Conservation (phyloP, 2,329 filamentous ascomycete genomes). For the Macroventuria anomochaeta region DNA sequence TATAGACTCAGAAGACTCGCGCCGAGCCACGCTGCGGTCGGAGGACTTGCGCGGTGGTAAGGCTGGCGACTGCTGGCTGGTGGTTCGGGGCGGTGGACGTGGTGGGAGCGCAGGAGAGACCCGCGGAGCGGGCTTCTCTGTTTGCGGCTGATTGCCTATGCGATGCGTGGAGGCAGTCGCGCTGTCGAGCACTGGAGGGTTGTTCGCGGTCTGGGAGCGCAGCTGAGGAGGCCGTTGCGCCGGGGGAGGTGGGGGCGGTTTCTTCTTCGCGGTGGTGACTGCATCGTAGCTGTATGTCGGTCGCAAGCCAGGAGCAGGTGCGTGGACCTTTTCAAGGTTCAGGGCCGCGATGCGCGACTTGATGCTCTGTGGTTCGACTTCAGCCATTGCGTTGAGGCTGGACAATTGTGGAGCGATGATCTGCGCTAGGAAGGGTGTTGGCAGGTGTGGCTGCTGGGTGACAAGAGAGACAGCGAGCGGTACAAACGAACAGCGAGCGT, state of each 20-base stretch:
- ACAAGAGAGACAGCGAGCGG: slow-evolving; percentile 8
- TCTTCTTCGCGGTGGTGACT: slow-evolving; percentile 41
- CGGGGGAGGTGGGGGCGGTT: slow-evolving; percentile 49
- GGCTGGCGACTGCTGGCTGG: slow-evolving; percentile 49
- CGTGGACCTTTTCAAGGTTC: slow-evolving; percentile 55
- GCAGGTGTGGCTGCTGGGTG: slow-evolving; percentile 3
- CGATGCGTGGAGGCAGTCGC: slow-evolving; percentile 41
- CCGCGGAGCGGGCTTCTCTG: slow-evolving; percentile 25
- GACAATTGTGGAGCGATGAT: slow-evolving; percentile 11
- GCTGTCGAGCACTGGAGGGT: slow-evolving; percentile 49
- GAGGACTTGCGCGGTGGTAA: slow-evolving; percentile 55
- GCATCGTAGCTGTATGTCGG: slow-evolving; percentile 48
- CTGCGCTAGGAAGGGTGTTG: slow-evolving; percentile 8
- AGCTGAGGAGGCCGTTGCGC: slow-evolving; percentile 44
- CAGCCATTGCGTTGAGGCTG: slow-evolving; percentile 38
- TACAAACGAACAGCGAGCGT: slow-evolving; percentile 1
- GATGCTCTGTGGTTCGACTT: slow-evolving; percentile 43
- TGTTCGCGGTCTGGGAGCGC: slow-evolving; percentile 49
- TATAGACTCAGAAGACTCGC: slow-evolving; percentile 56
- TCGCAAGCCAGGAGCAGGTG: slow-evolving; percentile 43
- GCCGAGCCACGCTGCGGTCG: slow-evolving; percentile 43
- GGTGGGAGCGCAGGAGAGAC: slow-evolving; percentile 44
- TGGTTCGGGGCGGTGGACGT: slow-evolving; percentile 58
- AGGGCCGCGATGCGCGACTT: slow-evolving; percentile 57
- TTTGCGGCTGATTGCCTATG: slow-evolving; percentile 49